Evolutionary conservation across 2,329 filamentous ascomycete species (phyloP).

Genomic region (Fusarium cicatricum): DNA sequence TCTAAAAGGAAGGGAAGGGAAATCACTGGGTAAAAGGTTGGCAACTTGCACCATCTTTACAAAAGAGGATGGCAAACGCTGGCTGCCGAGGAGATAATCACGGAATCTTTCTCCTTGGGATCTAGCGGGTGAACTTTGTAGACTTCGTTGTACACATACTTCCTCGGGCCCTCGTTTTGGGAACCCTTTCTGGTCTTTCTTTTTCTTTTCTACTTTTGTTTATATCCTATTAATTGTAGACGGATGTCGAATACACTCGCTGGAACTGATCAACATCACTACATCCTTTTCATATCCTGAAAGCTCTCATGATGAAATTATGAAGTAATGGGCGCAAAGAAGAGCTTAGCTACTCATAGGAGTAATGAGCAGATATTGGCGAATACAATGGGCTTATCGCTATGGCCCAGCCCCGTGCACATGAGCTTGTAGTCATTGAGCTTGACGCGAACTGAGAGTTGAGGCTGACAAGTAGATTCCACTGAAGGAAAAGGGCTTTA

Average conservation of each 20-base stretch:
- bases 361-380: too few relatives aligned
- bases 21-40: slow-evolving; percentile 33
- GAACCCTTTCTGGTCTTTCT: slow-evolving; percentile 15
- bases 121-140: slow-evolving; percentile 35
- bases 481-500: neutral
- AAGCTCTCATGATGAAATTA: too few relatives aligned
- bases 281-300: neutral
- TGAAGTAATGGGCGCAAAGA: neutral
- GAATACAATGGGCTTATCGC: too few relatives aligned
- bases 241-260: slow-evolving; percentile 34
- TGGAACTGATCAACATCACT: slow-evolving; percentile 31
- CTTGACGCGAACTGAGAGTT: neutral
- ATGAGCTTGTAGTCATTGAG: neutral
- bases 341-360: neutral
- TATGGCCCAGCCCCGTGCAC: too few relatives aligned
- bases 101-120: slow-evolving; percentile 28
- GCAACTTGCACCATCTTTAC: slow-evolving; percentile 14
- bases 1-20: slow-evolving; percentile 34
- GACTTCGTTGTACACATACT: slow-evolving; percentile 27
- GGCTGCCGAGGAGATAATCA: slow-evolving; percentile 29
- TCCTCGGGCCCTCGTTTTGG: slow-evolving; percentile 6
- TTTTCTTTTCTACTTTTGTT: slow-evolving; percentile 19
- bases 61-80: slow-evolving; percentile 6
- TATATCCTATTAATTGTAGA: slow-evolving; percentile 42
- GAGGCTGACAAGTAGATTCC: neutral